These are phyloP conservation scores for Metarhizium brunneum DNA, from an alignment of 2,329 filamentous ascomycete species.

Conservation along the genomic window DNA sequence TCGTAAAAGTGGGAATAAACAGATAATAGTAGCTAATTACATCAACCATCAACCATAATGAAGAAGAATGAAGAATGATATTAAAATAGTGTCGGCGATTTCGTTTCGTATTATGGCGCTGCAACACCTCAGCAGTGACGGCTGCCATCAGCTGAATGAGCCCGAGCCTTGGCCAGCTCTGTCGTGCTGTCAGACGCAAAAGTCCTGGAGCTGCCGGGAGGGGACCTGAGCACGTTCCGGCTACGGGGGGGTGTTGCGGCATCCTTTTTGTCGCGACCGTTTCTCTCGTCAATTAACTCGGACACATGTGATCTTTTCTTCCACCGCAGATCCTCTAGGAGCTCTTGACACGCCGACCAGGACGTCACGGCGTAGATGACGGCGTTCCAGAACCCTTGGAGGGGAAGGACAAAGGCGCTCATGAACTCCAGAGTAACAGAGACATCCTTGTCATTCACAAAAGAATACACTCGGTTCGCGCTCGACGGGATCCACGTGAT, in stretches of 20 bases:
- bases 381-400: conserved; percentile 81
- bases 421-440: conserved; percentile 56
- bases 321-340: conserved; percentile 29
- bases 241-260: not conserved
- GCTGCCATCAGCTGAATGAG: conserved; percentile 24
- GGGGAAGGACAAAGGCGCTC: conserved; percentile 64
- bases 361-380: conserved; percentile 67
- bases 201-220: conserved; percentile 20
- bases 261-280: conserved; percentile 5
- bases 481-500: conserved; percentile 72
- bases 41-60: not conserved
- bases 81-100: not conserved
- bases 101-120: not conserved
- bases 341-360: conserved; percentile 48
- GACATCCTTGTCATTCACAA: conserved; percentile 44
- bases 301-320: conserved; percentile 20
- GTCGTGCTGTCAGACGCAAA: conserved; percentile 43
- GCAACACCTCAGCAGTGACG: not conserved
- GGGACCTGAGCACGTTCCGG: conserved; percentile 20
- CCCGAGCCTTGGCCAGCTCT: conserved; percentile 33
- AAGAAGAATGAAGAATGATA: not conserved
- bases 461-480: conserved; percentile 64
- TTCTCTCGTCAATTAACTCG: conserved; percentile 23
- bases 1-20: too few relatives aligned
- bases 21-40: not conserved